These are phyloP conservation scores for Tubosaeta sp. DNA, from an alignment of 768 basidiomycete genomes.

Conservation along the genomic window DNA sequence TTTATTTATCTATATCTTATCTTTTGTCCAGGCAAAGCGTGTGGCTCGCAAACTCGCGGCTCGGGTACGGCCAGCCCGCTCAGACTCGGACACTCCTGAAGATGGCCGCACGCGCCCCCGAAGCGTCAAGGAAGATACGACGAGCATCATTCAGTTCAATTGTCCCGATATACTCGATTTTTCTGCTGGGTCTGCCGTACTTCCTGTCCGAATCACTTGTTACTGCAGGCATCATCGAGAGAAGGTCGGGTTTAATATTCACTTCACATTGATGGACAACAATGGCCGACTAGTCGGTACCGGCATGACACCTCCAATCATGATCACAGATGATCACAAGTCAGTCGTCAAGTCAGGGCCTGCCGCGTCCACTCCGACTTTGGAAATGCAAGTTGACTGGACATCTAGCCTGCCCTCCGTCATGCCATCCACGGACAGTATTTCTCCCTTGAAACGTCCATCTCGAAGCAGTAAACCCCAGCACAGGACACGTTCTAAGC, in stretches of 20 bases:
- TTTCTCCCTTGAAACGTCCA: conserved; percentile 46
- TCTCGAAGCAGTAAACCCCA: conserved; percentile 42
- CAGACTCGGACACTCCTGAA: conserved; percentile 68
- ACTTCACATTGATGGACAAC: conserved; percentile 80
- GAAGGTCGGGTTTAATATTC: conserved; percentile 90
- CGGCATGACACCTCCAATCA: conserved; percentile 83
- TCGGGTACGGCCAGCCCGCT: conserved; percentile 72
- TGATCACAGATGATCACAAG: conserved; percentile 99
- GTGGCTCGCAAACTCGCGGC: conserved; percentile 86
- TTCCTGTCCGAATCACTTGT: conserved; percentile 96
- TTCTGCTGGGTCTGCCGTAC: conserved; percentile 74
- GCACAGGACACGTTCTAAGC: conserved; percentile 61
- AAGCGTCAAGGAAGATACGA: conserved; percentile 57
- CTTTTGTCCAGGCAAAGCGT: conserved; percentile 67
- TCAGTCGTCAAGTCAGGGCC: conserved; percentile 42
- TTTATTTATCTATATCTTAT: conserved; percentile 2
- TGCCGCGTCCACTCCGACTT: conserved; percentile 31
- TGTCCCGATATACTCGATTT: conserved; percentile 89
- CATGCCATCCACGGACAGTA: conserved; percentile 26
- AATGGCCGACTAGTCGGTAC: conserved; percentile 75
- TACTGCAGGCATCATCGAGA: conserved; percentile 99
- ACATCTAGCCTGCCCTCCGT: conserved; percentile 28
- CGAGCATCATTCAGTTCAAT: conserved; percentile 93
- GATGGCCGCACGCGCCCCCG: conserved; percentile 45
- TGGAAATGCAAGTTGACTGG: conserved; percentile 49